These are phyloP conservation scores for Cyphellophora europaea DNA, from an alignment of 2,329 filamentous ascomycete species.

Conservation along the genomic window DNA sequence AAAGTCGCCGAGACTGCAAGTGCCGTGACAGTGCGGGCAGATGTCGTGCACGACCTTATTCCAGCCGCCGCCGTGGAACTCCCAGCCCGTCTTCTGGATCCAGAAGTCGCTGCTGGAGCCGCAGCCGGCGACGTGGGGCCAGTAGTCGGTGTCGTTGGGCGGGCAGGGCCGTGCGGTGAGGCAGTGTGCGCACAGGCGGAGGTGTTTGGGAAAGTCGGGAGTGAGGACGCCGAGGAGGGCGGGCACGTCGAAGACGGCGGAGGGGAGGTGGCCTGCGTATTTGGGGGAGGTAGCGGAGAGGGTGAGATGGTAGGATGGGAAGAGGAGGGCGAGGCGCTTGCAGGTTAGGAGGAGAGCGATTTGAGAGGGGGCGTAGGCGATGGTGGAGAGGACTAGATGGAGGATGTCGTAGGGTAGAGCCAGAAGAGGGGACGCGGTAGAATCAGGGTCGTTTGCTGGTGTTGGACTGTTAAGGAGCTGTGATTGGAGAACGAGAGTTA, in stretches of 20 bases:
- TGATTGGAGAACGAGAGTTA: conserved; percentile 1
- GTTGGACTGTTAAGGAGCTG: conserved; percentile 5
- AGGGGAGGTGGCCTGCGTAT: conserved; percentile 17
- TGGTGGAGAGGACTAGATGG: conserved; percentile 12
- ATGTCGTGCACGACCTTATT: conserved; percentile 19
- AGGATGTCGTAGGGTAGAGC: conserved; percentile 17
- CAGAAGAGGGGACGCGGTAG: conserved; percentile 8
- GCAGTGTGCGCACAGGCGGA: conserved; percentile 18
- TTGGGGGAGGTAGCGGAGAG: conserved; percentile 14
- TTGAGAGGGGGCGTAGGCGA: conserved; percentile 16
- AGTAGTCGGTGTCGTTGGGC: conserved; percentile 11
- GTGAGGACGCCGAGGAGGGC: conserved; percentile 15
- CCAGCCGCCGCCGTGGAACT: conserved; percentile 16
- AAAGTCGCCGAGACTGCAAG: conserved; percentile 17
- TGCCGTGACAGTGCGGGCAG: conserved; percentile 16
- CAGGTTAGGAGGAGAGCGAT: conserved; percentile 18
- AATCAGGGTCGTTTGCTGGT: not conserved
- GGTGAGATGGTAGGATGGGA: conserved; percentile 3
- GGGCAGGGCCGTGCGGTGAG: conserved; percentile 15
- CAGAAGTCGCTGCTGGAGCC: conserved; percentile 14
- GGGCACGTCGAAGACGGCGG: conserved; percentile 17
- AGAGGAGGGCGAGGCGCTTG: conserved; percentile 14
- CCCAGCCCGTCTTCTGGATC: conserved; percentile 18
- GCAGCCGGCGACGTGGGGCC: conserved; percentile 12
- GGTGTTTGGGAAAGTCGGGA: conserved; percentile 14